Base-by-base conservation (phyloP, 2,329 filamentous ascomycete species). In the Claviceps monticola region DNA sequence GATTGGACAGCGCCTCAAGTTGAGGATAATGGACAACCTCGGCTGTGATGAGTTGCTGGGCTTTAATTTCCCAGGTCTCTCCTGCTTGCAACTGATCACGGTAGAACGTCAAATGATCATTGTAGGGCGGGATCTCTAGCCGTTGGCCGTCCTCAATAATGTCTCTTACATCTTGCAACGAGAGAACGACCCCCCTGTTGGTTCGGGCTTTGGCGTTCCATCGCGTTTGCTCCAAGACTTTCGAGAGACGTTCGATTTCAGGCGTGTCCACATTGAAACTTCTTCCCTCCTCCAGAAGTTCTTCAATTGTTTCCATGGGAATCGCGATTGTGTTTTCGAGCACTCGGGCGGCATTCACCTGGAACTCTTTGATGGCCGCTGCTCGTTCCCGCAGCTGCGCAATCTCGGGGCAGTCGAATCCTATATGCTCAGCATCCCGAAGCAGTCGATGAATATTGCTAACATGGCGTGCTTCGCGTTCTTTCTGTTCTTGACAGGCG, bases 401-500 rank as follows among this genome's bases (percentile, higher is more conserved):
- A 61, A 97, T 95, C 67, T 98, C 91, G 42, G 87, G 84, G 66
- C 89, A 95, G 59, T 96, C 89, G 64, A 98, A 98, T 14, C 87
- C 88, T 56, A 97, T 82, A 59, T 83, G 81, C 61, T 95, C 86
- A 23, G 91, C 91, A 59, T 90, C 83, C 54, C 80, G 75, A 53
- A 98, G 79, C 47, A 98, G 79, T 56, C 87, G 85, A 63, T 86
- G 82, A 56, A 98, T 88, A 64, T 94, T 94, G 59, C 87, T 83
- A 57, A 96, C 81, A 63, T 88, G 94, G 59, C 93, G 88, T 60
- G 88, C 76, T 65, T 96, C 90, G 58, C 83, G 83, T 64, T 96
- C 68, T 68, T 95, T 93, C 59, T 85, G 76, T 62, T 96, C 90
- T 64, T 73, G 62, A 23, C 63, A 65, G 2, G 69, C 57, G 56